These are phyloP conservation scores for Xerocomus potaroensis DNA, from an alignment of 768 basidiomycete genomes.

Conservation along the genomic window DNA sequence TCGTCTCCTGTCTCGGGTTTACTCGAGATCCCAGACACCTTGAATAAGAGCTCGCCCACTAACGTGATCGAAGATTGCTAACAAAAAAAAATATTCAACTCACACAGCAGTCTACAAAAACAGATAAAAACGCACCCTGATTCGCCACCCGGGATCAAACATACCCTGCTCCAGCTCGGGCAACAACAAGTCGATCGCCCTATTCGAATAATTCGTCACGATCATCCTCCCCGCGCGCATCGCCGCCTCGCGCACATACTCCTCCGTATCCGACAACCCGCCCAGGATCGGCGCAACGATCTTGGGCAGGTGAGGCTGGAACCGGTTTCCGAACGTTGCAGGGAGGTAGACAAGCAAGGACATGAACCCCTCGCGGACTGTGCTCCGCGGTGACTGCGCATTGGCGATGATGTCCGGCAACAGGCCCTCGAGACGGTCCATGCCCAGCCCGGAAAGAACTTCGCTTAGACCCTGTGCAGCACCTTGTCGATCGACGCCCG, in stretches of 20 bases:
- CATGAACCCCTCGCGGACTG: constrained; percentile 98
- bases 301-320: constrained; percentile 92
- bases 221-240: constrained; percentile 99
- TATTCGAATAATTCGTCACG: constrained; percentile 87
- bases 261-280: constrained; percentile 89
- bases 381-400: constrained; percentile 83
- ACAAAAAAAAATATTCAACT: background rate
- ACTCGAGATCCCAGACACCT: constrained; percentile 91
- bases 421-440: constrained; percentile 92
- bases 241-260: constrained; percentile 94
- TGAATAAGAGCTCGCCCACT: constrained; percentile 94
- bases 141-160: constrained; percentile 94
- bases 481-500: constrained; percentile 95
- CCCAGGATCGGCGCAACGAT: constrained; percentile 90
- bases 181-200: constrained; percentile 88
- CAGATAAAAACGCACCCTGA: constrained; percentile 56
- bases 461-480: constrained; percentile 97
- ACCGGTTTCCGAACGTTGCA: constrained; percentile 92
- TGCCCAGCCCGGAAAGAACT: constrained; percentile 93
- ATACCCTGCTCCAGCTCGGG: constrained; percentile 94
- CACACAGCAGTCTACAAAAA: background rate
- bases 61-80: constrained; percentile 95
- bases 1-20: constrained; percentile 78
- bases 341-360: constrained; percentile 93
- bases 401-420: constrained; percentile 92